Percentiles rank a stretch among this genome's conserved stretches.
Conservation (phyloP, 2,329 filamentous ascomycete genomes). For the Neofusicoccum kwambonambiense region DNA sequence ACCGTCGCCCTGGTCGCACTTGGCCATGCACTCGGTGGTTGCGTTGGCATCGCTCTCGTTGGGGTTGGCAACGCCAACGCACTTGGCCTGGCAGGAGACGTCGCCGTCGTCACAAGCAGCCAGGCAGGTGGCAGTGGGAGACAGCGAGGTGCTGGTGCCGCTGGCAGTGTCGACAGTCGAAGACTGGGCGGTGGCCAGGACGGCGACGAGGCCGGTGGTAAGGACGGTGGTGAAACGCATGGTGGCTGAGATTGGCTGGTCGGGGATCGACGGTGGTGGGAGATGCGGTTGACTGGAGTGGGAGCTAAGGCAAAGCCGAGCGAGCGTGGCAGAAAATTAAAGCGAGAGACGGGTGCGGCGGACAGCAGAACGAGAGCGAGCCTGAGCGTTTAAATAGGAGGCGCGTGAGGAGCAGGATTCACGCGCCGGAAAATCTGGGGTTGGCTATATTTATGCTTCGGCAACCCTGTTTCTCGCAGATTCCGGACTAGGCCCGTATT, state of each 20-base stretch:
- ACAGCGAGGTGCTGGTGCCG: constrained; percentile 31
- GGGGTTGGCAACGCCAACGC: constrained; percentile 53
- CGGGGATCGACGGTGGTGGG: constrained; percentile 9
- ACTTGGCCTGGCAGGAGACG: constrained; percentile 52
- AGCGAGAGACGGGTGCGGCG: constrained; percentile 16
- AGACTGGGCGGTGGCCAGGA: constrained; percentile 19
- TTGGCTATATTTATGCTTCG: constrained; percentile 21
- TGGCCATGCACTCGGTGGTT: constrained; percentile 52
- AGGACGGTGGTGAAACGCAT: constrained; percentile 47
- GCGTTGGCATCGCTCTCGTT: constrained; percentile 49
- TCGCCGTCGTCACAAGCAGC: constrained; percentile 42
- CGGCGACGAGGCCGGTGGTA: constrained; percentile 45
- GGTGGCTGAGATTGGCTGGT: constrained; percentile 23
- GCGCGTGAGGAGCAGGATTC: constrained; percentile 20
- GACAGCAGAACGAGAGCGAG: not conserved
- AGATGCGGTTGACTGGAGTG: not conserved
- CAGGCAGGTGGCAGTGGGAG: constrained; percentile 35
- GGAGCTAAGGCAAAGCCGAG: not conserved
- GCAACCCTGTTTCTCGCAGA: constrained; percentile 12
- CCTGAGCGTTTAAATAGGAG: constrained; percentile 22
- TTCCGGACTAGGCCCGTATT: constrained; percentile 15
- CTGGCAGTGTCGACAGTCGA: constrained; percentile 35
- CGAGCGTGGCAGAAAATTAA: constrained; percentile 21
- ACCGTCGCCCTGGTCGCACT: constrained; percentile 55
- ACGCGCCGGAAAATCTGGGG: constrained; percentile 14